These are phyloP conservation scores for Cystobasidium ongulense DNA, from an alignment of 768 basidiomycete species.

Conservation along the genomic window DNA sequence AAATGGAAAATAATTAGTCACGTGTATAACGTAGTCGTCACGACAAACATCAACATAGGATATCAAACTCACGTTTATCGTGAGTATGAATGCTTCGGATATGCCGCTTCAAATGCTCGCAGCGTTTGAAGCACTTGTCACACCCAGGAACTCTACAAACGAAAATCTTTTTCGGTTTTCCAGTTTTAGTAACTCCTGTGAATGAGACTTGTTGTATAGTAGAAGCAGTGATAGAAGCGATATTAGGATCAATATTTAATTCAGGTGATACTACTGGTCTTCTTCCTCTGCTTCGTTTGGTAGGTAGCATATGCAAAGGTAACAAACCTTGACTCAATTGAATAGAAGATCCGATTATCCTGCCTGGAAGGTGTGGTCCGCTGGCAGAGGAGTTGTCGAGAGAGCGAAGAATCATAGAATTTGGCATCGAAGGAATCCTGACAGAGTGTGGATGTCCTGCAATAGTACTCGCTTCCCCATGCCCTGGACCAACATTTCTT, in stretches of 20 bases:
- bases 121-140: conserved; percentile 76
- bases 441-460: background rate
- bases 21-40: conserved; percentile 35
- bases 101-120: conserved; percentile 84
- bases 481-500: background rate
- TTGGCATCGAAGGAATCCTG: background rate
- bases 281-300: conserved; percentile 37
- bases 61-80: conserved; percentile 67
- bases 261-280: conserved; percentile 29
- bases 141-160: conserved; percentile 69
- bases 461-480: background rate
- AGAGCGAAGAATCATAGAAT: background rate
- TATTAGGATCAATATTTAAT: background rate
- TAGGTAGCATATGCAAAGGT: conserved; percentile 51
- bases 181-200: conserved; percentile 36
- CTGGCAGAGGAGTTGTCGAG: background rate
- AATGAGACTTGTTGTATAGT: conserved; percentile 33
- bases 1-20: conserved; percentile 35
- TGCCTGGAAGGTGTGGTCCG: background rate
- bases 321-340: conserved; percentile 47
- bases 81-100: conserved; percentile 80
- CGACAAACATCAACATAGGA: background rate
- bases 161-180: conserved; percentile 36
- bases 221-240: conserved; percentile 14
- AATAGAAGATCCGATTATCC: background rate